Base-by-base conservation (phyloP, 1,139 yeast genomes). In the Yamadazyma friedrichii region DNA sequence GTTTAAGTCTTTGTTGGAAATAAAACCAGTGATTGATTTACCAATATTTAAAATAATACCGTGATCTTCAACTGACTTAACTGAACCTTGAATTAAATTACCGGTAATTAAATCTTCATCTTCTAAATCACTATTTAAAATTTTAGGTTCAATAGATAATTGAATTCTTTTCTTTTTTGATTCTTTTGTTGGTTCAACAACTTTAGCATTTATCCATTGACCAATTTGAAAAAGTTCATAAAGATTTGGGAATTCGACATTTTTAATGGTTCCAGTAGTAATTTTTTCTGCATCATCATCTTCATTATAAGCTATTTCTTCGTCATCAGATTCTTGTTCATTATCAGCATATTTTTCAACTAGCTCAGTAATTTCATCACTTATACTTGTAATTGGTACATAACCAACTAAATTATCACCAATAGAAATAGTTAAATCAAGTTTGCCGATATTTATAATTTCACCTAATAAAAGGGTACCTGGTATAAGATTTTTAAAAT, bases 401-500 rank as follows among this genome's bases (percentile, higher is more conserved):
- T 70, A 85, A 25, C 97, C 98, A 31, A 77, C 74, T 47, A 93
- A 69, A 51, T 84, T 86, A 59, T 89, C 95, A n/a, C 96, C 87
- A 42, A 93, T 64, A 1, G 95, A 70, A 31, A 93, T 64, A 4
- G 80, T 74, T 32, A 93, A 51, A 48, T 87, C 95, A 52, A 78
- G 61, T 44, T 76, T 76, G 44, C 77, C 75, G 41, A 91, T 76
- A 40, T 71, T 67, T 31, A 74, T 61, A 46, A 93, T 69, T 61
- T 87, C 94, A 39, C 96, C 98, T 41, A 93, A 70, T 1, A 91
- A 80, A 31, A 71, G 58, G 6, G 93, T 74, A 8, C 96, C 97
- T 2, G 85, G 80, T 40, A 76, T 70, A 50, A 89, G 64, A 42
- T 73, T 77, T 52, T 78, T 79, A 62, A 82, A 80, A 22, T 68